Evolutionary conservation across 208 protist species (phyloP).

Genomic region (Herpetomonas tarakana): DNA sequence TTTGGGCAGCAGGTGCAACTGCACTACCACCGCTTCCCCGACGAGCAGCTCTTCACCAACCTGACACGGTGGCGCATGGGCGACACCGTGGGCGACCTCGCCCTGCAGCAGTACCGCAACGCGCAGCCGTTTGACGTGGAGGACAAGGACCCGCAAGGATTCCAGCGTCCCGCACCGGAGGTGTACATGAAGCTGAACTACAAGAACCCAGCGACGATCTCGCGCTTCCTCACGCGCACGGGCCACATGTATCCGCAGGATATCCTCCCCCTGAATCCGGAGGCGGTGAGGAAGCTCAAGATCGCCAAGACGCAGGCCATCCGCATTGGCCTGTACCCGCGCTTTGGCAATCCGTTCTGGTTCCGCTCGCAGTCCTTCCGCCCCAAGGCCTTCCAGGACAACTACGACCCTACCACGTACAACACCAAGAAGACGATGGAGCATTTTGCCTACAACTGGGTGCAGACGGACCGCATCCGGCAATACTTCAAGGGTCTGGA

Average conservation of each 20-base stretch:
- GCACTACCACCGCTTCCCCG: conserved; percentile 87
- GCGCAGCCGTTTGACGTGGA: conserved; percentile 88
- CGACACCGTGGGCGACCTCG: conserved; percentile 81
- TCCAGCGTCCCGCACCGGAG: conserved; percentile 70
- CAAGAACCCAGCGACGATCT: conserved; percentile 90
- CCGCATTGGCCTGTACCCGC: conserved; percentile 85
- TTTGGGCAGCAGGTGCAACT: conserved; percentile 89
- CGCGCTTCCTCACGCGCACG: conserved; percentile 82
- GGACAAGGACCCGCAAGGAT: conserved; percentile 79
- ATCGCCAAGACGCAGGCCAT: conserved; percentile 82
- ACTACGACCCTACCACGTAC: conserved; percentile 88
- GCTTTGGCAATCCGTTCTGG: conserved; percentile 91
- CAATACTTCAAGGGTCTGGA: conserved; percentile 79
- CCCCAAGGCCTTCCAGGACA: conserved; percentile 85
- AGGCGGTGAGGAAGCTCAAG: conserved; percentile 79
- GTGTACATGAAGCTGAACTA: conserved; percentile 94
- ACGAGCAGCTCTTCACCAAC: conserved; percentile 86
- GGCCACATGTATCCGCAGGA: conserved; percentile 89
- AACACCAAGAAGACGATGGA: conserved; percentile 89
- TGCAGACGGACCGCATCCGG: conserved; percentile 82
- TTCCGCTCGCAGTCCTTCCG: conserved; percentile 79
- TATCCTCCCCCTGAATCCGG: conserved; percentile 82
- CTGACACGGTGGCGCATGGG: conserved; percentile 82
- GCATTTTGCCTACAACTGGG: conserved; percentile 90
- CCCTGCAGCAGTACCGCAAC: conserved; percentile 88